Conservation (phyloP, 768 basidiomycete genomes). For the Candolleomyces efflorescens region DNA sequence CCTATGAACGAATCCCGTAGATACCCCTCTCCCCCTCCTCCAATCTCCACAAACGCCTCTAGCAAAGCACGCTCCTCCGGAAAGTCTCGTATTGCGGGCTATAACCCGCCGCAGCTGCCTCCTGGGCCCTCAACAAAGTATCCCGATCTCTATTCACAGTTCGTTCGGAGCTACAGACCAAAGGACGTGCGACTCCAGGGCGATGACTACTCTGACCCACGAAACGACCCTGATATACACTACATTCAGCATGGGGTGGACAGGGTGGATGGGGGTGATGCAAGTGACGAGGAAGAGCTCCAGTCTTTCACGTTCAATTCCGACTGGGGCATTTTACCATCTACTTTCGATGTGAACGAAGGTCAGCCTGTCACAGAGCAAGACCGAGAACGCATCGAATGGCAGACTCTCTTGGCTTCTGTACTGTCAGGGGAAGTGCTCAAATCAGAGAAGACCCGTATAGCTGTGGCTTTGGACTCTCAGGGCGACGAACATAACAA, state of each 20-base stretch:
- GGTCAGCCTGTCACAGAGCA: constrained; percentile 65
- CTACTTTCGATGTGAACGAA: constrained; percentile 57
- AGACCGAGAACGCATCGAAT: constrained; percentile 83
- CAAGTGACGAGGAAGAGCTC: constrained; percentile 73
- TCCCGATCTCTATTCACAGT: constrained; percentile 73
- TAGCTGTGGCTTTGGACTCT: constrained; percentile 73
- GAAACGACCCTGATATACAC: constrained; percentile 79
- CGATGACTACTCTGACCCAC: constrained; percentile 56
- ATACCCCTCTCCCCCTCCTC: constrained; percentile 28
- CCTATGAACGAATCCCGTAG: constrained; percentile 28
- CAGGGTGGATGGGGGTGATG: constrained; percentile 63
- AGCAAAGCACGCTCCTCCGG: constrained; percentile 18
- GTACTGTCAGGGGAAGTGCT: constrained; percentile 93
- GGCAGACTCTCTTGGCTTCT: constrained; percentile 94
- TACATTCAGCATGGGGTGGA: constrained; percentile 73
- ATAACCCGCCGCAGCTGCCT: constrained; percentile 10
- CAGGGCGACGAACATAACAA: constrained; percentile 66
- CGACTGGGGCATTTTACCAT: constrained; percentile 47
- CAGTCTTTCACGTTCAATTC: constrained; percentile 35
- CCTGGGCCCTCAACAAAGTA: constrained; percentile 24
- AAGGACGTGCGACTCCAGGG: constrained; percentile 37
- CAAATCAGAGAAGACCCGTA: constrained; percentile 91
- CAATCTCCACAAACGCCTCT: constrained; percentile 24
- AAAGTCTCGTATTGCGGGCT: constrained; percentile 23
- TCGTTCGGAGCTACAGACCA: constrained; percentile 71